Conservation (phyloP, 768 basidiomycete genomes). For the Hypsizygus marmoreus region DNA sequence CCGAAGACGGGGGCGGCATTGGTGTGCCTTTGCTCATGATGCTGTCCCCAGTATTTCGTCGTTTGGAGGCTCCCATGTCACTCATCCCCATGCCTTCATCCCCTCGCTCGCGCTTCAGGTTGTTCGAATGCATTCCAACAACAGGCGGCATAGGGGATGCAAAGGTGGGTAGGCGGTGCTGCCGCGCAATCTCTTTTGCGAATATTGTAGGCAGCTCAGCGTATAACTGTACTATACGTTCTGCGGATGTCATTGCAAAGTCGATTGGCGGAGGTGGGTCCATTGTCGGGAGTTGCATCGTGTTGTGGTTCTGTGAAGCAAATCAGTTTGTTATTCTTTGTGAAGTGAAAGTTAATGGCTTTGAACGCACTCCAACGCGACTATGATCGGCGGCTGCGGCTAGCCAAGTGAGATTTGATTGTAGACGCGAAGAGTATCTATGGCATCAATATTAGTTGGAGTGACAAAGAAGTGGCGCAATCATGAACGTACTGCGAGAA, state of each 20-base stretch:
- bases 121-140: no score
- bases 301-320: conserved; percentile 30
- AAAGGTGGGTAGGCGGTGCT: conserved; percentile 32
- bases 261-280: conserved; percentile 54
- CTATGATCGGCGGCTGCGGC: conserved; percentile 65
- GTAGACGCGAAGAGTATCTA: conserved; percentile 64
- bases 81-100: conserved; percentile 58
- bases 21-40: conserved; percentile 38
- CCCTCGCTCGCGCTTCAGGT: conserved; percentile 64
- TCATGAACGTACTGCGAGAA: conserved; percentile 56
- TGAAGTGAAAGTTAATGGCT: conserved; percentile 1
- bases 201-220: conserved; percentile 61
- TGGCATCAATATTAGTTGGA: conserved; percentile 8
- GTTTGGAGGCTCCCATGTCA: no score
- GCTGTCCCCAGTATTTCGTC: conserved; percentile 69
- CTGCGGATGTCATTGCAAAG: conserved; percentile 43
- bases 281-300: conserved; percentile 55
- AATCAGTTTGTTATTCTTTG: conserved; percentile 10
- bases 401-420: conserved; percentile 72
- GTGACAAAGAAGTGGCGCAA: not conserved
- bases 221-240: conserved; percentile 70
- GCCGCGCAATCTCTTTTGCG: conserved; percentile 58
- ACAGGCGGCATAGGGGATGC: conserved; percentile 7
- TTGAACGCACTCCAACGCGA: conserved; percentile 44
- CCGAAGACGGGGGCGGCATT: conserved; percentile 45